Evolutionary conservation across 164 flowering plant species (phyloP).

Genomic region (Umbellularia californica): DNA sequence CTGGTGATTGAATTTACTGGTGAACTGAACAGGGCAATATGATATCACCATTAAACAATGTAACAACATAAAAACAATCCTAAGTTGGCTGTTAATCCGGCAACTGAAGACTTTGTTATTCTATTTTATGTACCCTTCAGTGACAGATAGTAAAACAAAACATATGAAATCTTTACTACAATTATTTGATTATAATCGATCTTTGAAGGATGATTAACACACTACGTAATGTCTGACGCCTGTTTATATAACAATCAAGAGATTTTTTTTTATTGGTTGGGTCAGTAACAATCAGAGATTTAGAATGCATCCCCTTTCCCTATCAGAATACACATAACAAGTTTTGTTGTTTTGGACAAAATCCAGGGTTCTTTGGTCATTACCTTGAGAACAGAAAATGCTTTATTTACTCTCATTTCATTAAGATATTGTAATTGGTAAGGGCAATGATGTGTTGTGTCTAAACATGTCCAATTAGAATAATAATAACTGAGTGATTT

Average conservation of each 20-base stretch:
- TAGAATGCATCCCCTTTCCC: neutral
- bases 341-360: neutral
- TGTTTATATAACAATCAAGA: neutral
- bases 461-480: neutral
- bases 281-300: neutral
- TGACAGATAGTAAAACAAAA: too few species aligned
- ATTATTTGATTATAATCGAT: too few species aligned
- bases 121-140: too few species aligned
- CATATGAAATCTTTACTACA: neutral
- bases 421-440: neutral
- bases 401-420: conserved; percentile 2
- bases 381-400: neutral
- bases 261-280: neutral
- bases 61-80: too few species aligned
- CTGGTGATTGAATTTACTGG: too few species aligned
- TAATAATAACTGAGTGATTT: neutral
- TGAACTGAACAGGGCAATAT: too few species aligned
- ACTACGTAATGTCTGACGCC: neutral
- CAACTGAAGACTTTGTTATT: too few species aligned
- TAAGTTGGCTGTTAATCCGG: too few species aligned
- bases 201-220: neutral
- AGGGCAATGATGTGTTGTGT: conserved; percentile 4
- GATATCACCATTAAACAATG: too few species aligned
- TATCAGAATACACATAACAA: neutral
- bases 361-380: neutral